Evolutionary conservation across 2,329 filamentous ascomycete species (phyloP), one percentile per base, ranked within the genome.

Genomic region (Apiospora aurea): DNA sequence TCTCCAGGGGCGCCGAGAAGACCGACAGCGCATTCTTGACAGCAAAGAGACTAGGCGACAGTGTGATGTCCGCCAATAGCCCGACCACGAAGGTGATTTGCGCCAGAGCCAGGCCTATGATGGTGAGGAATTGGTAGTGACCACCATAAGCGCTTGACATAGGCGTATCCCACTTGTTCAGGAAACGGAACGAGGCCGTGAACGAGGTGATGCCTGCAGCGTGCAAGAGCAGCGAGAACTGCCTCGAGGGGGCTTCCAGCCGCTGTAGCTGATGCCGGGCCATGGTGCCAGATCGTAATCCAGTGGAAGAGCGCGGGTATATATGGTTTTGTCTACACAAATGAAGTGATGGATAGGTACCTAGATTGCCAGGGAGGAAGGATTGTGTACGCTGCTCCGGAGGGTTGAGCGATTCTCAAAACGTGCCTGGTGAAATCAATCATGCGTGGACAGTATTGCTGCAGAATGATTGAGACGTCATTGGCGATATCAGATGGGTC

Each of bases 51-150:
- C 78, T 79, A 0, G 81, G 82, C 47, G 85, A 90, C 38, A 89
- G 79, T 0, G 89, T 89, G 11, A 94, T 76, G 79, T 95, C 93
- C 70, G 92, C 90, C 47, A 91, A 78, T 5, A 92, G 82, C 4
- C 88, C 93, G 38, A 88, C 81, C 69, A 81, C 75, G 79, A 94
- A 94, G 69, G 90, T 92, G 66, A 86, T 75, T 14, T 89, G 85
- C 0, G 91, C 87, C 34, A 92, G 82, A 1, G 86, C 83, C 61
- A 94, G 87, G 38, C 92, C 92, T 72, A 94, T 87, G 78, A 94
- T 94, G 75, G 92, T 95, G 44, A 95, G 86, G 77, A 92, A 94
- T 80, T 93, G 91, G 74, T 91, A 88, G 78, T 93, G 88, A 82
- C 91, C 87, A 72, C 92, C 92, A 76, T 91, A 93, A 1, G 89